Percentiles rank a stretch among this genome's conserved stretches.
phyloP scores from a whole-genome alignment of 78 protist genomes.

The Protostelium mycophagum region DNA sequence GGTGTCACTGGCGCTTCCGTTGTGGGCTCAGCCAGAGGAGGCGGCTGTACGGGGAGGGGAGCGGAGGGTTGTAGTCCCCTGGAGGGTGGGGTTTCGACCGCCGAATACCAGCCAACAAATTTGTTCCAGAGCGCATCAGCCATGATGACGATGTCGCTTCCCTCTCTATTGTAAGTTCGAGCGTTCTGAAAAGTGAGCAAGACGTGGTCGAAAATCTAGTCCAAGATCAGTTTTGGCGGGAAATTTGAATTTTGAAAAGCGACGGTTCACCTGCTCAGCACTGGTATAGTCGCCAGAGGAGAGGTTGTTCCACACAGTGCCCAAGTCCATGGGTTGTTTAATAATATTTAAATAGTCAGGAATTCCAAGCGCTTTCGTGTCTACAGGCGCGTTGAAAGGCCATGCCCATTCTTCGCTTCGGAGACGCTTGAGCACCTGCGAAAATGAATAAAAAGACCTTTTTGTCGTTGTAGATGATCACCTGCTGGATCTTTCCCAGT shows the following conservation, averaged over 20 bases:
- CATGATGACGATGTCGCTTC: constrained; percentile 47
- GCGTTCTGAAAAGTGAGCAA: constrained; percentile 45
- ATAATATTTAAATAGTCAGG: constrained; percentile 76
- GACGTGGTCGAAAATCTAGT: constrained; percentile 35
- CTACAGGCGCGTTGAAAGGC: constrained; percentile 81
- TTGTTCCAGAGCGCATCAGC: constrained; percentile 13
- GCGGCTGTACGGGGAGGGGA: not conserved
- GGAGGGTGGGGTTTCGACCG: not conserved
- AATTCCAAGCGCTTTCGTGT: constrained; percentile 64
- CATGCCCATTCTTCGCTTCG: constrained; percentile 1
- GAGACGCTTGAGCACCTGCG: not conserved
- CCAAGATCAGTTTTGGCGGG: constrained; percentile 1
- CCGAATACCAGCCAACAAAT: not conserved
- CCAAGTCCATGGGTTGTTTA: constrained; percentile 89
- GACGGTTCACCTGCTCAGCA: not conserved
- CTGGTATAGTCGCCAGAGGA: constrained; percentile 18
- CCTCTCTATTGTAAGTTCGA: constrained; percentile 32
- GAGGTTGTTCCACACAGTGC: constrained; percentile 67
- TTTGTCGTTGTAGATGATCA: not conserved
- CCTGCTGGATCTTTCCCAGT: not conserved
- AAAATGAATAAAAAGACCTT: not conserved
- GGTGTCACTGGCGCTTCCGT: not conserved
- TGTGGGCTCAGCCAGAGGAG: not conserved
- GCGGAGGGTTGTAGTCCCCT: not conserved
- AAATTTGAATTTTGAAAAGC: not conserved